Evolutionary conservation across 1,139 yeast species (phyloP).

Genomic region (Pichia kudriavzevii): DNA sequence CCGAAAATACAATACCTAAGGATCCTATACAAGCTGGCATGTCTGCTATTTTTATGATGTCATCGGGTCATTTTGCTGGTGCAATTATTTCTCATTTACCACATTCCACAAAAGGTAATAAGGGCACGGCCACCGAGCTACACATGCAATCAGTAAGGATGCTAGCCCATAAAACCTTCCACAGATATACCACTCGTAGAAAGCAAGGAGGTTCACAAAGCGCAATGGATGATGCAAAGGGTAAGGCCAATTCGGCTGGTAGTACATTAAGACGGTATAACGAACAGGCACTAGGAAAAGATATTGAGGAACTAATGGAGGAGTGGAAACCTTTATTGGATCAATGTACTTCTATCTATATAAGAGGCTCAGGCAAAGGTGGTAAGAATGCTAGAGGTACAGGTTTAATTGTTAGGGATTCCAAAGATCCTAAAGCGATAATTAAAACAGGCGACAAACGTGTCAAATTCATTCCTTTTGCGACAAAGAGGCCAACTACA

Average conservation of each 20-base stretch:
- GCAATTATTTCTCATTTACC: slow-evolving; percentile 77
- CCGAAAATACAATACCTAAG: slow-evolving; percentile 9
- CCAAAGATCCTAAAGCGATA: slow-evolving; percentile 46
- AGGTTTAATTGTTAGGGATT: slow-evolving; percentile 42
- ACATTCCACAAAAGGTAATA: slow-evolving; percentile 46
- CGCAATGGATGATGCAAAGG: slow-evolving; percentile 84
- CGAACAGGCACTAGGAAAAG: slow-evolving; percentile 74
- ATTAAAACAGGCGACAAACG: slow-evolving; percentile 44
- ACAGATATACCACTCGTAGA: slow-evolving; percentile 90
- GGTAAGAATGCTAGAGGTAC: slow-evolving; percentile 41
- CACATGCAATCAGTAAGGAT: slow-evolving; percentile 59
- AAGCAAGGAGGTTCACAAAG: slow-evolving; percentile 98
- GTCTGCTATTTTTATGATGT: slow-evolving; percentile 85
- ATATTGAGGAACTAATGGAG: slow-evolving; percentile 58
- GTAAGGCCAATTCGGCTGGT: slow-evolving; percentile 96
- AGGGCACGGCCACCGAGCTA: slow-evolving; percentile 36
- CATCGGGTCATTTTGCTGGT: slow-evolving; percentile 98
- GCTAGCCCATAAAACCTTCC: slow-evolving; percentile 77
- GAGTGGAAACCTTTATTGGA: slow-evolving; percentile 57
- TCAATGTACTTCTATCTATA: slow-evolving; percentile 62
- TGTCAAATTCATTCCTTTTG: slow-evolving; percentile 69
- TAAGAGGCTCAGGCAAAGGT: slow-evolving; percentile 66
- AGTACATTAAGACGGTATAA: slow-evolving; percentile 82
- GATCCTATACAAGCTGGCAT: slow-evolving; percentile 25
- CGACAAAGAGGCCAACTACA: slow-evolving; percentile 83